Conservation (phyloP, 2,329 filamentous ascomycete genomes). For the Chaetomiaceae sp. region DNA sequence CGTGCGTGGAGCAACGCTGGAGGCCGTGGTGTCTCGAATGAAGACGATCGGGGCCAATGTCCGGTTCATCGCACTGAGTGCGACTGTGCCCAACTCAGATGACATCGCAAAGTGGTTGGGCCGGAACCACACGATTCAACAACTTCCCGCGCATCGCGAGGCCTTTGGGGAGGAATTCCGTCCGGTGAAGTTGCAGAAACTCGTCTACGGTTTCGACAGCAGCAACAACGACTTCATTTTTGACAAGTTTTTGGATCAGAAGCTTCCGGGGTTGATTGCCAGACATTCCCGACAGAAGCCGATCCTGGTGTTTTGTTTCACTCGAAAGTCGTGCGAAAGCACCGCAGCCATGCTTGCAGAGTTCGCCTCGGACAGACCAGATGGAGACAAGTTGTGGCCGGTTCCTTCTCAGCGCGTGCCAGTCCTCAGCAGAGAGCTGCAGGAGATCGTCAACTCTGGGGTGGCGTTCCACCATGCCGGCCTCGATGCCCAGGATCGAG, state of each 20-base stretch:
- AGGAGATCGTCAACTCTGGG: conserved; percentile 45
- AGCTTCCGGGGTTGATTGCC: conserved; percentile 60
- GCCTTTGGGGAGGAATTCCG: conserved; percentile 75
- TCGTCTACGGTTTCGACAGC: conserved; percentile 67
- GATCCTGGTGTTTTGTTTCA: conserved; percentile 79
- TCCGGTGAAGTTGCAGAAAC: conserved; percentile 70
- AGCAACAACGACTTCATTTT: conserved; percentile 70
- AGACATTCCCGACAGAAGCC: conserved; percentile 68
- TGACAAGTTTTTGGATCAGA: conserved; percentile 62
- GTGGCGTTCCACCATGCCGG: conserved; percentile 83
- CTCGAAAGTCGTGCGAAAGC: conserved; percentile 61
- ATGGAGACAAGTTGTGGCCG: conserved; percentile 58
- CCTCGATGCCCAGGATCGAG: conserved; percentile 59
- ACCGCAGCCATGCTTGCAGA: conserved; percentile 65
- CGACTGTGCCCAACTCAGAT: conserved; percentile 75
- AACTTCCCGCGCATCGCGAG: conserved; percentile 61
- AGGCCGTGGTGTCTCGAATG: conserved; percentile 83
- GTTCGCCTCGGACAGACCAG: conserved; percentile 53
- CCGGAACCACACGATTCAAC: conserved; percentile 52
- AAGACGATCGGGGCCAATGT: conserved; percentile 72
- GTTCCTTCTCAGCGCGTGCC: conserved; percentile 46
- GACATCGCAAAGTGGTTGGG: conserved; percentile 81
- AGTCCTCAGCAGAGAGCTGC: conserved; percentile 57
- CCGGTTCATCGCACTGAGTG: conserved; percentile 75
- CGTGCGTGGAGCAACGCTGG: conserved; percentile 69